Base-by-base conservation (phyloP, 805 yeast genomes). In the Sugiyamaella valdiviana region DNA sequence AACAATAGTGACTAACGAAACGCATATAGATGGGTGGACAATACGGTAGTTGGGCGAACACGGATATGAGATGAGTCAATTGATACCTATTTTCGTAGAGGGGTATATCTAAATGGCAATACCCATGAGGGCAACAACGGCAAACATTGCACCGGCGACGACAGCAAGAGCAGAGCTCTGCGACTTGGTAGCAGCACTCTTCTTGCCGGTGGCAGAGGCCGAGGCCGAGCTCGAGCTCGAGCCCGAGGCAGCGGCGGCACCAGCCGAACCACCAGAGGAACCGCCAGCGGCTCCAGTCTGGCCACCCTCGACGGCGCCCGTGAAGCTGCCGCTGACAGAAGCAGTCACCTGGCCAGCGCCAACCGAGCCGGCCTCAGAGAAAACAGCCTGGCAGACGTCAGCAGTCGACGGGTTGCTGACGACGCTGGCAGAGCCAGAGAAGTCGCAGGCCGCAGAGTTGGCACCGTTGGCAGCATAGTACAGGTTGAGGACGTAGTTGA, bases 341-440 rank as follows among this genome's bases (percentile, higher is more conserved):
- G 69, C 75, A 39, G 77, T 62, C 49, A 81, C 72, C 23, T 78
- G 52, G 49, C 88, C 87, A 49, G 79, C 63, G 65, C 95, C 95
- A 44, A 76, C 74, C 51, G 75, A 53, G 63, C 95, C 95, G 57
- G 90, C 89, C 57, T 80, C 76, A 19, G 68, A 65, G 56, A 86
- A 60, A 52, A 74, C 60, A 24, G 79, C 70, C 22, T 77, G 56
- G 70, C 89, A 82, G 37, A 77, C 63, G 19, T 78, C 67, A 35
- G 73, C 73, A 32, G 73, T 64, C 49, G 70, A 51, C 29, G 76
- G 63, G 48, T 69, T 68, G 40, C 68, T 57, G 47, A 63, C 61
- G 47, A 78, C 49, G n/a, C 83, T 61, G 32, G 90, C 93, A 50
- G 82, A 74, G 48, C 95, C 91, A 48, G 63, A 63, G 65, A 84